A percentile compares a stretch with the other conserved stretches of the same genome.
phyloP scores from a whole-genome alignment of 129 eudicot genomes.

The Escallonia herrerae region DNA sequence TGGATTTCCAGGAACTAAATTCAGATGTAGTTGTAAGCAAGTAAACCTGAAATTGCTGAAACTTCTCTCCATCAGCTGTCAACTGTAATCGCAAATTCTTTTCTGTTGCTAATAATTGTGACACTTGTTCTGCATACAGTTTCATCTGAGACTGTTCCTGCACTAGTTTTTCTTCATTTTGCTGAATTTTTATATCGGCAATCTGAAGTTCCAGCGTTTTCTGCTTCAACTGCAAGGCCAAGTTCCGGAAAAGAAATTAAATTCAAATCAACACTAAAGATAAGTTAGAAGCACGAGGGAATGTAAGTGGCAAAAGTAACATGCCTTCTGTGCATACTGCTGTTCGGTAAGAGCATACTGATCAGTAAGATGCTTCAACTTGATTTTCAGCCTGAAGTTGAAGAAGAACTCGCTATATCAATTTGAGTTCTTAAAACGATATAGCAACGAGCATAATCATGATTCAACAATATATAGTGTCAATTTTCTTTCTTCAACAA shows the following conservation, averaged over 20 bases:
- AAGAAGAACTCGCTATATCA: background rate
- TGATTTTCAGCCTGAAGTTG: conserved; percentile 60
- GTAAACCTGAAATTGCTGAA: conserved; percentile 88
- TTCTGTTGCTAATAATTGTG: conserved; percentile 77
- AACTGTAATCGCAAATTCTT: conserved; percentile 79
- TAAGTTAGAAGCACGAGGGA: background rate
- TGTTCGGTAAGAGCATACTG: conserved; percentile 80
- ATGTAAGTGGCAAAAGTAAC: conserved; percentile 2
- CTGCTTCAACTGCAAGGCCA: conserved; percentile 76
- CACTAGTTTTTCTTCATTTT: conserved; percentile 66
- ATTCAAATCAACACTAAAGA: conserved; percentile 5
- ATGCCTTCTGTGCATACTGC: conserved; percentile 69
- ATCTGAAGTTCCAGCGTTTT: conserved; percentile 83
- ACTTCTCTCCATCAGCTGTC: conserved; percentile 93
- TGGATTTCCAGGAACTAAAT: background rate
- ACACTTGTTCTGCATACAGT: conserved; percentile 84
- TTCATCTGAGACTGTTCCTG: conserved; percentile 88
- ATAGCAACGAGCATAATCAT: background rate
- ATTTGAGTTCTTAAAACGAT: background rate
- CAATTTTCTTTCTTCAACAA: too few species aligned
- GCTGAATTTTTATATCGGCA: conserved; percentile 85
- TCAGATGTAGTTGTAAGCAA: background rate
- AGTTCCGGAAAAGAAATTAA: conserved; percentile 4
- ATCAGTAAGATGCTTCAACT: conserved; percentile 79
- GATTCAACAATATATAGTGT: background rate